Evolutionary conservation across 108 stramenopile species (phyloP).

Genomic region (Poteriospumella lacustris): DNA sequence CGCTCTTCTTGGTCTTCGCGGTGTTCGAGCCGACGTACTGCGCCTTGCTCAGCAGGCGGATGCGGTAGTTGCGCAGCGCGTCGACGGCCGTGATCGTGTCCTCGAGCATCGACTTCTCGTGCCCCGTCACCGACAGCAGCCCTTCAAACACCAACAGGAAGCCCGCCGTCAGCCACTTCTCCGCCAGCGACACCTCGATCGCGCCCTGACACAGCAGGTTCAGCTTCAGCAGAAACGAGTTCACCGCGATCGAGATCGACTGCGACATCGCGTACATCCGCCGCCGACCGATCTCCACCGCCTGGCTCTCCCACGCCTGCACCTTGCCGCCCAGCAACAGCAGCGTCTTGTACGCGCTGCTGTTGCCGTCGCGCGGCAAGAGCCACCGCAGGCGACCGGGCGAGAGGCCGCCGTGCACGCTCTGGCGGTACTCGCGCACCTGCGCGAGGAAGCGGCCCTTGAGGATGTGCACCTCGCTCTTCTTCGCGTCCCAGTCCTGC

Average conservation of each 20-base stretch:
- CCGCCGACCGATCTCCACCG: not conserved
- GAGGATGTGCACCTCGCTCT: not conserved
- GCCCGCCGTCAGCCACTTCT: not conserved
- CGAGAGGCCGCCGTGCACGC: too few relatives aligned
- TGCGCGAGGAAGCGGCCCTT: too few relatives aligned
- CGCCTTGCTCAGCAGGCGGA: too few relatives aligned
- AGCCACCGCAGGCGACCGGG: too few relatives aligned
- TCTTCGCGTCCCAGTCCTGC: not conserved
- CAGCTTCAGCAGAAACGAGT: conserved; percentile 16
- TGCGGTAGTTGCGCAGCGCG: not conserved
- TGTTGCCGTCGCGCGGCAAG: too few relatives aligned
- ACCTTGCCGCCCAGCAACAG: too few relatives aligned
- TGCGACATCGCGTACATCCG: conserved; percentile 6
- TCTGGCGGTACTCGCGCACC: too few relatives aligned
- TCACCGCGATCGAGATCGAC: not conserved
- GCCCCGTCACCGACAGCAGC: conserved; percentile 15
- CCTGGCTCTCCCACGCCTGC: not conserved
- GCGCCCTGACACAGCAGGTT: not conserved
- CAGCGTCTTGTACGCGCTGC: too few relatives aligned
- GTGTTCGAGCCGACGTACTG: too few relatives aligned
- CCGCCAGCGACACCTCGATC: not conserved
- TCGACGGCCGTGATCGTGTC: conserved; percentile 19
- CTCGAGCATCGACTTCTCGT: conserved; percentile 5
- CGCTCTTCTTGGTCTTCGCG: too few relatives aligned
- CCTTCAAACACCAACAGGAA: conserved; percentile 30